Evolutionary conservation across 768 basidiomycete species (phyloP).

Genomic region (Leccinum truebloodii): DNA sequence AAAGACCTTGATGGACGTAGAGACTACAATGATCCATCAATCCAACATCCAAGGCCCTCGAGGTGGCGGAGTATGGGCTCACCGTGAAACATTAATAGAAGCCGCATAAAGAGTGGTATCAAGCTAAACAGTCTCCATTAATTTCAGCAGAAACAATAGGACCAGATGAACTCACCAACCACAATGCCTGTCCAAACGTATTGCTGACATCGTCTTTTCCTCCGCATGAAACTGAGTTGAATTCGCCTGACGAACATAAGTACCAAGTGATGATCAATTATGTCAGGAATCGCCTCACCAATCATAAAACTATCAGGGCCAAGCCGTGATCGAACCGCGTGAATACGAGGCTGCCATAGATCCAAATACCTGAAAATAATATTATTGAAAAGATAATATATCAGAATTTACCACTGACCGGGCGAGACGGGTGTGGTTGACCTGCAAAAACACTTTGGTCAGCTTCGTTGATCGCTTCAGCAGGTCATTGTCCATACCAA

Average conservation of each 20-base stretch:
- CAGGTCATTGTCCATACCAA: too few species aligned
- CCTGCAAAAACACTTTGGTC: constrained; percentile 29
- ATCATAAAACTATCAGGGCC: constrained; percentile 51
- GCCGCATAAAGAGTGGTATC: constrained; percentile 25
- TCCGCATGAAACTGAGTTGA: constrained; percentile 56
- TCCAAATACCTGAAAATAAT: constrained; percentile 46
- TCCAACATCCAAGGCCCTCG: background rate
- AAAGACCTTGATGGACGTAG: constrained; percentile 52
- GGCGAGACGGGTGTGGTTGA: constrained; percentile 53
- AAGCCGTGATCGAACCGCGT: constrained; percentile 45
- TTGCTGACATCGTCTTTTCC: constrained; percentile 51
- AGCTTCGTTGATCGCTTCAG: background rate
- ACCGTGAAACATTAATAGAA: constrained; percentile 50
- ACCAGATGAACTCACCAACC: constrained; percentile 41
- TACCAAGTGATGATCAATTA: background rate
- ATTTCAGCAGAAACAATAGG: background rate
- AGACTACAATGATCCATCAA: constrained; percentile 32
- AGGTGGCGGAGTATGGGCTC: background rate
- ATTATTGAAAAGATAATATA: background rate
- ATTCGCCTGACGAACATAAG: constrained; percentile 42
- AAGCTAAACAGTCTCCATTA: constrained; percentile 10
- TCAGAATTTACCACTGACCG: constrained; percentile 32
- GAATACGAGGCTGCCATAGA: constrained; percentile 55
- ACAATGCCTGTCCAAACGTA: constrained; percentile 56
- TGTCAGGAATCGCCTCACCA: constrained; percentile 29